Evolutionary conservation across 306 rosid genomes (phyloP), one percentile per base, ranked within the genome.

Genomic region (Heteromeles arbutifolia): DNA sequence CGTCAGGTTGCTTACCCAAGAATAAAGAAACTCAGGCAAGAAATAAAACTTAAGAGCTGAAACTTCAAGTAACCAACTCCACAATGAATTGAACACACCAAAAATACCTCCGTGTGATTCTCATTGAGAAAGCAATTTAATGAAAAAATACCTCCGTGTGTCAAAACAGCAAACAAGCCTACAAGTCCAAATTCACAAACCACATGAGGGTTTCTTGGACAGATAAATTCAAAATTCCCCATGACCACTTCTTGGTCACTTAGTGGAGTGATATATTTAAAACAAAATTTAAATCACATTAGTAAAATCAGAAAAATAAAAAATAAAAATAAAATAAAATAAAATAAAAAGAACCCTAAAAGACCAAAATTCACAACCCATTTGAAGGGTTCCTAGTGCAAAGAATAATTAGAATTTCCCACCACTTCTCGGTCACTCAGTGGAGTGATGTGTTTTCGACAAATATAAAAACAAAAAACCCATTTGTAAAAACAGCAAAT

Each of bases 371-470:
- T 63, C 41, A 63, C 19, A 59, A 6, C 37, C 41, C 41, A 63
- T 6, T 29, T 26, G 67, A 63, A 28, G 37, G 67, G 67, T 63
- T 63, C 14, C 67, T 63, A 48, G 54, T 28, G 14, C 8, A 63
- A 3, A 22, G 62, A 56, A 56, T 19, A 56, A 56, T 21, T 56
- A 56, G 15, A 53, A 59, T 75, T 25, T 3, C 37, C 63, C 65
- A 21, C 9, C 59, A 26, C 57, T 41, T 45, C 0, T 0, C 50
- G 58, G 74, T 68, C 52, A 59, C 78, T 57, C 4, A 63, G 61
- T 3, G 48, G 78, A 82, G 72, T 78, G 22, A 69, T n/a, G 80
- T 58, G 73, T 57, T 66, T 25, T 64, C 4, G 14, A 31, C 32
- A 63, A 9, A 31, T 32, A 64, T 2, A 31, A 11, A 59, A 14